These are phyloP conservation scores for Ophiobolus disseminans DNA, from an alignment of 2,329 filamentous ascomycete genomes.

Conservation along the genomic window DNA sequence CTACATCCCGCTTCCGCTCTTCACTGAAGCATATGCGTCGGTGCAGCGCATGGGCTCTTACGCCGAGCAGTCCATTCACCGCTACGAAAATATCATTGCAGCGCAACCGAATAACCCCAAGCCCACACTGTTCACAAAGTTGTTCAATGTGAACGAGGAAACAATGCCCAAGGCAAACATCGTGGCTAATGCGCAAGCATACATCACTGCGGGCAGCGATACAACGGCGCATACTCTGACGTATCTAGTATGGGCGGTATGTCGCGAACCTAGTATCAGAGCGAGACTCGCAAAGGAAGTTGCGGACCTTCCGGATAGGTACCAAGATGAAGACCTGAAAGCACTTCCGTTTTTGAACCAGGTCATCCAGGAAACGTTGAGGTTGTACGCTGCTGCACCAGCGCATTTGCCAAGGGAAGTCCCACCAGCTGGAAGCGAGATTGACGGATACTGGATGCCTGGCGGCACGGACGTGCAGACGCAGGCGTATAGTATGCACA, in stretches of 20 bases:
- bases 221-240: conserved; percentile 61
- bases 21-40: no score
- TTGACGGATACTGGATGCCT: conserved; percentile 19
- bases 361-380: conserved; percentile 46
- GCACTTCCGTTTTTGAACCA: conserved; percentile 37
- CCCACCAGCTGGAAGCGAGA: conserved; percentile 8
- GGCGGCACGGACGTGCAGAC: conserved; percentile 11
- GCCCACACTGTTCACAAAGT: conserved; percentile 13
- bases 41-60: no score
- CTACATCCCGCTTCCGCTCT: no score
- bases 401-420: conserved; percentile 11
- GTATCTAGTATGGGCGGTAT: conserved; percentile 53
- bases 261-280: conserved; percentile 8
- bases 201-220: conserved; percentile 61
- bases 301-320: background rate
- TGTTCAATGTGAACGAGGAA: conserved; percentile 6
- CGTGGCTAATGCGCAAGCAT: no score
- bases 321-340: conserved; percentile 9
- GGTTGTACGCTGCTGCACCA: conserved; percentile 47
- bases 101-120: no score
- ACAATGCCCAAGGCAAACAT: conserved; percentile 46
- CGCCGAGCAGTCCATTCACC: no score
- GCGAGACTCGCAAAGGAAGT: conserved; percentile 16
- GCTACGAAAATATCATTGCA: no score
- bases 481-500: conserved; percentile 21